These are phyloP conservation scores for Colletotrichum zoysiae DNA, from an alignment of 2,329 filamentous ascomycete species.

Conservation along the genomic window DNA sequence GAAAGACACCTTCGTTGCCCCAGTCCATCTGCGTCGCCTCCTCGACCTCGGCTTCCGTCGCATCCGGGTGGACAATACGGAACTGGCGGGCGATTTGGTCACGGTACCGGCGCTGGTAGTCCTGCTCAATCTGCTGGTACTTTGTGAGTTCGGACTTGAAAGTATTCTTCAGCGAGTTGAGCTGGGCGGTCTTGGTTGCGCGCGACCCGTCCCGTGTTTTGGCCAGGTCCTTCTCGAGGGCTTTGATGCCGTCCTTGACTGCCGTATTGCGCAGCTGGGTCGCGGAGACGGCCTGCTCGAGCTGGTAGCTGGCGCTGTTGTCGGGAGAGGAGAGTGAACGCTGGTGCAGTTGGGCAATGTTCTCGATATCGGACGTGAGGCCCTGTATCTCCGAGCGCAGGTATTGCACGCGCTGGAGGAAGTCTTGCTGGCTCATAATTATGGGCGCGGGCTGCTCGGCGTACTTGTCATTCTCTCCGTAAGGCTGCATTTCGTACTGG, in stretches of 20 bases:
- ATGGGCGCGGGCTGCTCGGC: slow-evolving; percentile 44
- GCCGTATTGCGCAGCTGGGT: slow-evolving; percentile 80
- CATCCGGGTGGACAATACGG: slow-evolving; percentile 84
- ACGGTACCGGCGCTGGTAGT: slow-evolving; percentile 78
- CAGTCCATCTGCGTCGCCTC: slow-evolving; percentile 78
- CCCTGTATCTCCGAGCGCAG: slow-evolving; percentile 76
- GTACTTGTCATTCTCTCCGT: slow-evolving; percentile 52
- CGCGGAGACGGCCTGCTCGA: slow-evolving; percentile 76
- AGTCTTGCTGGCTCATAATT: slow-evolving; percentile 72
- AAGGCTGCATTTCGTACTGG: slow-evolving; percentile 69
- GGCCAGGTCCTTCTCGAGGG: slow-evolving; percentile 77
- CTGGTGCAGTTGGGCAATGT: slow-evolving; percentile 79
- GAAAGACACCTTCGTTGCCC: slow-evolving; percentile 85
- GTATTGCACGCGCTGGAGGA: slow-evolving; percentile 74
- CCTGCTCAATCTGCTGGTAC: slow-evolving; percentile 78
- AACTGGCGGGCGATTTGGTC: slow-evolving; percentile 86
- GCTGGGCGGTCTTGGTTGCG: slow-evolving; percentile 76
- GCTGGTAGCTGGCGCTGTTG: slow-evolving; percentile 63
- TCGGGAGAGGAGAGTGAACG: slow-evolving; percentile 77
- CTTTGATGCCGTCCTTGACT: slow-evolving; percentile 84
- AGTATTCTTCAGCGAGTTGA: slow-evolving; percentile 76
- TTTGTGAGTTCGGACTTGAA: slow-evolving; percentile 79
- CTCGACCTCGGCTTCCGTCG: slow-evolving; percentile 78
- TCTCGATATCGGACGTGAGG: slow-evolving; percentile 74
- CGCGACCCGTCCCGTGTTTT: slow-evolving; percentile 72